Evolutionary conservation across 2,329 filamentous ascomycete species (phyloP).

Genomic region (Phialophora expanda): DNA sequence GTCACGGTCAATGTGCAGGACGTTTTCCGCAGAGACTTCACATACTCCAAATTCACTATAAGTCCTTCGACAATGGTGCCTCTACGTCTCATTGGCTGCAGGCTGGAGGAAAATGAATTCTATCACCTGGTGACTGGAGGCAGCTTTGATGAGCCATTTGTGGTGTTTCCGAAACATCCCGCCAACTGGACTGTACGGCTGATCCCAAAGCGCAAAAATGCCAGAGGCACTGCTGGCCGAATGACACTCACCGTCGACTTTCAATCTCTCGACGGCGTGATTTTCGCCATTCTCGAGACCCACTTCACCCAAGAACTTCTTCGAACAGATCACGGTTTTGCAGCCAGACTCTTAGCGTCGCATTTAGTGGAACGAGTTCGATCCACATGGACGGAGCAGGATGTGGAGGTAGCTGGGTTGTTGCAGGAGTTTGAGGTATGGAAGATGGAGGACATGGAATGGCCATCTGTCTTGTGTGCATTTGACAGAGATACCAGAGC

Average conservation of each 20-base stretch:
- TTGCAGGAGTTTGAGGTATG: constrained; percentile 59
- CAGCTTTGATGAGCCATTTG: constrained; percentile 52
- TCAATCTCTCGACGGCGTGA: constrained; percentile 75
- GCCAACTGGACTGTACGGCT: constrained; percentile 57
- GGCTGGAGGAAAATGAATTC: constrained; percentile 70
- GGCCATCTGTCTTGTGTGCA: constrained; percentile 59
- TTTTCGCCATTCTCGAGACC: constrained; percentile 57
- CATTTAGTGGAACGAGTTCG: constrained; percentile 56
- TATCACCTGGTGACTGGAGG: constrained; percentile 62
- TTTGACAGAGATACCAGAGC: constrained; percentile 53
- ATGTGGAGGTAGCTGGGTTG: constrained; percentile 62
- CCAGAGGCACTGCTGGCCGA: constrained; percentile 10
- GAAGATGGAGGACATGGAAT: constrained; percentile 58
- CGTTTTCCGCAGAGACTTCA: constrained; percentile 79
- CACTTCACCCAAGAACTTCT: constrained; percentile 56
- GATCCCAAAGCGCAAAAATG: constrained; percentile 18
- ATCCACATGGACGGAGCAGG: constrained; percentile 52
- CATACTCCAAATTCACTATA: constrained; percentile 91
- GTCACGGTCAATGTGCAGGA: constrained; percentile 97
- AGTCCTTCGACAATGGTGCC: constrained; percentile 79
- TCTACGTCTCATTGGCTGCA: constrained; percentile 72
- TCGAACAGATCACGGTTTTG: constrained; percentile 52
- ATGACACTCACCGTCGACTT: constrained; percentile 72
- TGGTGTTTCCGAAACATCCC: constrained; percentile 81
- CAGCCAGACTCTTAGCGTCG: constrained; percentile 59